Percentiles rank a stretch among this genome's conserved stretches.
Evolutionary conservation across 2,329 filamentous ascomycete species (phyloP).

Genomic region (Byssothecium circinans): DNA sequence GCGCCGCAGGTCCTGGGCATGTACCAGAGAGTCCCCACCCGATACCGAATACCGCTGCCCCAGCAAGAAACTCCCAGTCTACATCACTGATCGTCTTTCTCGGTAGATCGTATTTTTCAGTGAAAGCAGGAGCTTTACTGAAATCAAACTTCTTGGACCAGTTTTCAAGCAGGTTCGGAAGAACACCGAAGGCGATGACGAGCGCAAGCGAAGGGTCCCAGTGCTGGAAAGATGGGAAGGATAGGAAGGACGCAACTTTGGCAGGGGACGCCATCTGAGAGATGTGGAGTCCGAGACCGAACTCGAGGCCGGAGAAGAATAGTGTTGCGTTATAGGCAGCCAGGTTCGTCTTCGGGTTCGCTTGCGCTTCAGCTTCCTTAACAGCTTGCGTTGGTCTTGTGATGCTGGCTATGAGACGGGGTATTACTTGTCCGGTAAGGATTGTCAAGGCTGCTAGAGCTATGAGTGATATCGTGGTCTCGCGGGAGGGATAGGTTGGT

Average conservation of each 20-base stretch:
- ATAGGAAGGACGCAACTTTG: conserved; percentile 56
- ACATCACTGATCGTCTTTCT: conserved; percentile 51
- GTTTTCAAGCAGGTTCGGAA: conserved; percentile 48
- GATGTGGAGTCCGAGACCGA: conserved; percentile 55
- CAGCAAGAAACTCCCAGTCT: conserved; percentile 52
- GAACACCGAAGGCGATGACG: conserved; percentile 53
- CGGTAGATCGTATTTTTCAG: conserved; percentile 47
- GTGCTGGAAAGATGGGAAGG: conserved; percentile 43
- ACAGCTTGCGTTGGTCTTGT: neutral
- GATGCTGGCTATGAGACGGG: conserved; percentile 20
- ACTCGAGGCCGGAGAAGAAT: conserved; percentile 53
- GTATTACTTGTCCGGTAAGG: conserved; percentile 23
- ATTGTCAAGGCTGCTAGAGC: conserved; percentile 38
- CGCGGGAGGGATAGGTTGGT: conserved; percentile 45
- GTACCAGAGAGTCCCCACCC: conserved; percentile 56
- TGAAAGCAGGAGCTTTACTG: conserved; percentile 45
- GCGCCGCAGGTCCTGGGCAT: conserved; percentile 55
- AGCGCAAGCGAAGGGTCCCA: conserved; percentile 56
- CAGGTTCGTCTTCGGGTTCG: neutral
- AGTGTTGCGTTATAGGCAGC: conserved; percentile 43
- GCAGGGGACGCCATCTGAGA: conserved; percentile 55
- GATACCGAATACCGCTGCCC: conserved; percentile 53
- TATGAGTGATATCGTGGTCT: conserved; percentile 34
- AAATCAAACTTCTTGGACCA: conserved; percentile 19
- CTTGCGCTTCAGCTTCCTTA: conserved; percentile 9